Evolutionary conservation across 208 protist species (phyloP).

Genomic region (Lotmaria passim): DNA sequence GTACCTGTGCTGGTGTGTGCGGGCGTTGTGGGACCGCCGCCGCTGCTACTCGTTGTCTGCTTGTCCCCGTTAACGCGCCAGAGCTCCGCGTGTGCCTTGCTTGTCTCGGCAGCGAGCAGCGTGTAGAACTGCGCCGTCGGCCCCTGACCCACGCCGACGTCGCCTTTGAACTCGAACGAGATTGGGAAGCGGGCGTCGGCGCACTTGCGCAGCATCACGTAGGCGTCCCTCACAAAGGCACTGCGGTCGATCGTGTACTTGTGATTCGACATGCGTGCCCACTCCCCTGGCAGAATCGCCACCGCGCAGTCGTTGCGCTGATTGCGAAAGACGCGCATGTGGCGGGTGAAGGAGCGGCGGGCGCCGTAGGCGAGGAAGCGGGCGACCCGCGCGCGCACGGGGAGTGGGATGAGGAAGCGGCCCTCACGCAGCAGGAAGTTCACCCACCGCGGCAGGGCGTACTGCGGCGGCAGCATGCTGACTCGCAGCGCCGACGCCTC

Average conservation of each 20-base stretch:
- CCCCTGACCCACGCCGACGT: slow-evolving; percentile 88
- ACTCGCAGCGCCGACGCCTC: slow-evolving; percentile 83
- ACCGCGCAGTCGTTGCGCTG: slow-evolving; percentile 48
- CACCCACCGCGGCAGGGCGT: slow-evolving; percentile 84
- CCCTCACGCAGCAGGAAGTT: slow-evolving; percentile 78
- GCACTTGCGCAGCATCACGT: slow-evolving; percentile 65
- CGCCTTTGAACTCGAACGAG: slow-evolving; percentile 89
- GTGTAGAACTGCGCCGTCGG: slow-evolving; percentile 93
- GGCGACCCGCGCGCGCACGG: slow-evolving; percentile 61
- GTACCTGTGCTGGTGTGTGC: background rate
- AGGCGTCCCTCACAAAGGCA: slow-evolving; percentile 65
- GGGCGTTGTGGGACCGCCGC: background rate
- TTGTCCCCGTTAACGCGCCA: slow-evolving; percentile 49
- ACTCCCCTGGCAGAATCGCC: slow-evolving; percentile 65
- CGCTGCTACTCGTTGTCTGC: background rate
- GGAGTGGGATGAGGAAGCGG: slow-evolving; percentile 66
- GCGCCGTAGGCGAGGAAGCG: slow-evolving; percentile 85
- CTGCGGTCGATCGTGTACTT: slow-evolving; percentile 82
- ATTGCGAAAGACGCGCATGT: slow-evolving; percentile 65
- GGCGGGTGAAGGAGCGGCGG: slow-evolving; percentile 61
- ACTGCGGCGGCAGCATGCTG: slow-evolving; percentile 65
- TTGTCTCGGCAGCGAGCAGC: slow-evolving; percentile 67
- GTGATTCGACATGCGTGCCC: slow-evolving; percentile 74
- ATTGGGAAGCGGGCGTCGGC: slow-evolving; percentile 76
- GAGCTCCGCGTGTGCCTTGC: slow-evolving; percentile 40